A percentile compares a stretch with the other conserved stretches of the same genome.
Evolutionary conservation across 345 rosid genomes (phyloP).

Genomic region (Brassica napus): Da-Ae NC_063436.1:10297001-10297500

Average conservation of each 20-base stretch:
- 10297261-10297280: not conserved
- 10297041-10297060: slow-evolving; percentile 99
- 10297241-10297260: slow-evolving; percentile 96
- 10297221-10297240: slow-evolving; percentile 99
- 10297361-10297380: not conserved
- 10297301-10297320: not conserved
- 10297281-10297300: not conserved
- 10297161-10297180: slow-evolving; percentile 98
- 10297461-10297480: slow-evolving; percentile 7
- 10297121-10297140: slow-evolving; percentile 10
- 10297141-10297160: slow-evolving; percentile 51
- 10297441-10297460: slow-evolving; percentile 8
- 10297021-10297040: slow-evolving; percentile 97
- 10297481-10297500: not conserved
- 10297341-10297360: slow-evolving; percentile 16
- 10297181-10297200: slow-evolving; percentile 97
- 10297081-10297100: slow-evolving; percentile 51
- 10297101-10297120: not conserved
- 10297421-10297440: not conserved
- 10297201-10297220: slow-evolving; percentile 98
- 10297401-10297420: slow-evolving; percentile 5
- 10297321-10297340: slow-evolving; percentile 13
- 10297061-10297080: slow-evolving; percentile 96
- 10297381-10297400: not conserved
- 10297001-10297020: slow-evolving; percentile 99